phyloP scores from a whole-genome alignment of 306 rosid species.

The Dalbergia oliveri region DNA sequence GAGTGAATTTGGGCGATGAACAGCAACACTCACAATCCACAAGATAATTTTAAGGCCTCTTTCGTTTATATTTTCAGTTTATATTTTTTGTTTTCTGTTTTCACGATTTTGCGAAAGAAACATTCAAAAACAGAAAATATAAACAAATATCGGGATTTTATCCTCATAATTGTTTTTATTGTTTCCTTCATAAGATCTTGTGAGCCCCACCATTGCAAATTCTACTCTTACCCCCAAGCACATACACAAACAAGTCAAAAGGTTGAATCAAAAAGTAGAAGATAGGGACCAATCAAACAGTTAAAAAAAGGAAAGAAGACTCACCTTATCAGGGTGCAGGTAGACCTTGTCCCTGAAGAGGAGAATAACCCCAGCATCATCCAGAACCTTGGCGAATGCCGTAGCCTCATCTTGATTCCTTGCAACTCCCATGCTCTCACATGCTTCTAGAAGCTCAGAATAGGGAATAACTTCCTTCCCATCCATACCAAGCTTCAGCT shows the following conservation, averaged over 20 bases:
- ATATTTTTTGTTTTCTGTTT: too few relatives aligned
- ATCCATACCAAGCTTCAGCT: conserved; percentile 67
- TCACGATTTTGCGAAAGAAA: too few relatives aligned
- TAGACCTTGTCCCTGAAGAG: conserved; percentile 92
- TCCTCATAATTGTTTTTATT: too few relatives aligned
- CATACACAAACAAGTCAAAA: conserved; percentile 8
- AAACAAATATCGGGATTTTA: too few relatives aligned
- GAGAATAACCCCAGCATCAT: conserved; percentile 90
- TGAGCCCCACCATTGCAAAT: conserved; percentile 29
- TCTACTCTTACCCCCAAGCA: conserved; percentile 22
- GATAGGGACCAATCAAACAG: neutral
- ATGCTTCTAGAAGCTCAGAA: conserved; percentile 69
- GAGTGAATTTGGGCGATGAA: neutral
- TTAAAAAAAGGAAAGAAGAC: neutral
- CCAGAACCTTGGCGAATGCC: conserved; percentile 74
- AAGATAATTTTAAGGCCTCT: too few relatives aligned
- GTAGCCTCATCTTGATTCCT: conserved; percentile 78
- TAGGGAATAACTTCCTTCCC: conserved; percentile 76
- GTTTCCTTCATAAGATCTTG: neutral
- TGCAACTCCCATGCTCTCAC: conserved; percentile 84
- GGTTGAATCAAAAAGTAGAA: neutral
- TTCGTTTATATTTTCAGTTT: too few relatives aligned
- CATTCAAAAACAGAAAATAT: too few relatives aligned
- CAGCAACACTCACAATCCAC: neutral
- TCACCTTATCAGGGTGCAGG: conserved; percentile 90